phyloP scores from a whole-genome alignment of 106 monocot genomes.

The Acorus calamus region DNA sequence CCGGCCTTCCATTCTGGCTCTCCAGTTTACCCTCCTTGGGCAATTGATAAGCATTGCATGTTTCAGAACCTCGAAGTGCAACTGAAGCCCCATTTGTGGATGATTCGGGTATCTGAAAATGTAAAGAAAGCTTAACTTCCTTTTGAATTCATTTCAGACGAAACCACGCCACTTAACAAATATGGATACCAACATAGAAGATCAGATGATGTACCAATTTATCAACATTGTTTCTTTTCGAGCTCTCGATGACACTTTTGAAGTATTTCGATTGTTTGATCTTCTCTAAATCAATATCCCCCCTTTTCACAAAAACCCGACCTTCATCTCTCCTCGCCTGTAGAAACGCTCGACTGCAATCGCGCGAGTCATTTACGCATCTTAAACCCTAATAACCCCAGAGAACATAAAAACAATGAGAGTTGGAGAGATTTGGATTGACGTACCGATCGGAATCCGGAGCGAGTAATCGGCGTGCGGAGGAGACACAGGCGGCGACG shows the following conservation, averaged over 20 bases:
- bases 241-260: conserved; percentile 31
- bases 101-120: conserved; percentile 13
- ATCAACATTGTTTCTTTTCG: conserved; percentile 18
- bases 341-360: conserved; percentile 70
- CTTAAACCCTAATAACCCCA: too few species aligned
- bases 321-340: conserved; percentile 56
- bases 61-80: conserved; percentile 9
- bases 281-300: conserved; percentile 54
- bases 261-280: conserved; percentile 61
- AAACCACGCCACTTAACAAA: too few species aligned
- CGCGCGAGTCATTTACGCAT: conserved; percentile 1
- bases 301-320: conserved; percentile 51
- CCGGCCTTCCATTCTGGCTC: conserved; percentile 36
- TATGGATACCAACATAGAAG: too few species aligned
- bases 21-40: conserved; percentile 11
- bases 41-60: conserved; percentile 9
- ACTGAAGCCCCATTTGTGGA: conserved; percentile 7
- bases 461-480: conserved; percentile 44
- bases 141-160: too few species aligned
- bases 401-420: background rate
- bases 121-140: background rate
- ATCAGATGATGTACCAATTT: conserved; percentile 11
- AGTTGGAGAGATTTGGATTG: background rate
- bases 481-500: conserved; percentile 34
- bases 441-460: conserved; percentile 64